phyloP scores from a whole-genome alignment of 2,329 filamentous ascomycete species.

The Epichloe sp. region DNA sequence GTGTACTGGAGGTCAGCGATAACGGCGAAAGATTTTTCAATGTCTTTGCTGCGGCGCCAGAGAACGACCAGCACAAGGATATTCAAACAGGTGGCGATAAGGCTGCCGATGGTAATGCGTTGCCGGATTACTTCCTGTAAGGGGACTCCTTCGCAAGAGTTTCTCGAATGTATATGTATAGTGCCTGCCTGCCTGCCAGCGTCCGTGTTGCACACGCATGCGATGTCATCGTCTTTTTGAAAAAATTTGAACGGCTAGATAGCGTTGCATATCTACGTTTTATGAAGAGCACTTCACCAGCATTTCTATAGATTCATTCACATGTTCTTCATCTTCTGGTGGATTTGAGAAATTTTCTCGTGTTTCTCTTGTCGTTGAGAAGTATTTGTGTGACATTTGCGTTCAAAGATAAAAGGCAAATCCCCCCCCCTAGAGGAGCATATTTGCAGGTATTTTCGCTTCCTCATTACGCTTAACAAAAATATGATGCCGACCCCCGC shows the following conservation, averaged over 20 bases:
- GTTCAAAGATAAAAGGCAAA: not conserved
- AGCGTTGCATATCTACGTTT: not conserved
- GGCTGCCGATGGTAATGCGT: conserved; percentile 42
- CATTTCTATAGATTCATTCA: not conserved
- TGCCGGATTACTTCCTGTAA: conserved; percentile 63
- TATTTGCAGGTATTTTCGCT: conserved; percentile 10
- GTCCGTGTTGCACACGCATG: not conserved
- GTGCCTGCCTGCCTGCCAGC: not conserved
- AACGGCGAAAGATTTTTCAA: conserved; percentile 92
- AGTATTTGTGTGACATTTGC: not conserved
- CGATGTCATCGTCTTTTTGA: not conserved
- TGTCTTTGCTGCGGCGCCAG: conserved; percentile 90
- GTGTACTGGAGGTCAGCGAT: conserved; percentile 90
- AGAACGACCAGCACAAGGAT: conserved; percentile 86
- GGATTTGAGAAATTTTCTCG: not conserved
- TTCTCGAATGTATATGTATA: not conserved
- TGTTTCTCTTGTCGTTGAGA: not conserved
- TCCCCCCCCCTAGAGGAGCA: not conserved
- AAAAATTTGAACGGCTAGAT: not conserved
- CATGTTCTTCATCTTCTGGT: not conserved
- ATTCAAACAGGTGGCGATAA: conserved; percentile 67
- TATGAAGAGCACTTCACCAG: not conserved
- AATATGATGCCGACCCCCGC: not conserved
- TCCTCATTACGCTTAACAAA: conserved; percentile 10
- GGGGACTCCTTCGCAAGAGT: not conserved